Evolutionary conservation across 169 alveolate genomes (phyloP).

Genomic region (Cryptosporidium parvum): DNA sequence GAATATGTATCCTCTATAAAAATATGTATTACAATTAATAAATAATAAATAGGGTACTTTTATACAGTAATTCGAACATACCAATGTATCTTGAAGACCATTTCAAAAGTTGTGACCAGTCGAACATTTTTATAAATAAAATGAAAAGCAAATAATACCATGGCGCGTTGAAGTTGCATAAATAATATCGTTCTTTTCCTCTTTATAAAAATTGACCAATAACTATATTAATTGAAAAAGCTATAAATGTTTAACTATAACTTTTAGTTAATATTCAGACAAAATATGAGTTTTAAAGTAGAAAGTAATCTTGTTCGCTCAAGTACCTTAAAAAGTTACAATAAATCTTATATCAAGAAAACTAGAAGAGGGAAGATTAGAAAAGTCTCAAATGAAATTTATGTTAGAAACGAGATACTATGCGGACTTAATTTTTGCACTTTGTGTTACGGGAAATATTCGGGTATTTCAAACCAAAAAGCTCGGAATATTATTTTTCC

Average conservation of each 20-base stretch:
- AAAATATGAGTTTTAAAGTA: not conserved
- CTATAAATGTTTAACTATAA: not conserved
- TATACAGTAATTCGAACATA: constrained; percentile 5
- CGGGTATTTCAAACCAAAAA: constrained; percentile 1
- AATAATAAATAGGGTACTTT: not conserved
- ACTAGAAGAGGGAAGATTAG: constrained; percentile 83
- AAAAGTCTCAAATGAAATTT: constrained; percentile 83
- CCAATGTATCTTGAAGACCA: constrained; percentile 73
- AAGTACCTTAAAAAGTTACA: not conserved
- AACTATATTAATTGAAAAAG: not conserved
- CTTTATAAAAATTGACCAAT: not conserved
- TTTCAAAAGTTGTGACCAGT: constrained; percentile 67
- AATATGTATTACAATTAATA: not conserved
- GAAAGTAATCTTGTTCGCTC: not conserved
- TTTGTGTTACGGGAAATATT: constrained; percentile 61
- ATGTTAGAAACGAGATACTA: constrained; percentile 84
- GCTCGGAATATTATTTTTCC: constrained; percentile 14
- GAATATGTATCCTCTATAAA: constrained; percentile 21
- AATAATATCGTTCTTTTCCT: not conserved
- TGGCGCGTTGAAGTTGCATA: constrained; percentile 2
- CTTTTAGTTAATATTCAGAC: not conserved
- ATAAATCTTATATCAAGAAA: constrained; percentile 69
- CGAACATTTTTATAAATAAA: constrained; percentile 11
- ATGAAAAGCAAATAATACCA: not conserved
- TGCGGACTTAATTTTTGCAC: constrained; percentile 81